Evolutionary conservation across 352 stramenopile species (phyloP), one percentile per base, ranked within the genome.

Genomic region (Peronospora farinosa): DNA sequence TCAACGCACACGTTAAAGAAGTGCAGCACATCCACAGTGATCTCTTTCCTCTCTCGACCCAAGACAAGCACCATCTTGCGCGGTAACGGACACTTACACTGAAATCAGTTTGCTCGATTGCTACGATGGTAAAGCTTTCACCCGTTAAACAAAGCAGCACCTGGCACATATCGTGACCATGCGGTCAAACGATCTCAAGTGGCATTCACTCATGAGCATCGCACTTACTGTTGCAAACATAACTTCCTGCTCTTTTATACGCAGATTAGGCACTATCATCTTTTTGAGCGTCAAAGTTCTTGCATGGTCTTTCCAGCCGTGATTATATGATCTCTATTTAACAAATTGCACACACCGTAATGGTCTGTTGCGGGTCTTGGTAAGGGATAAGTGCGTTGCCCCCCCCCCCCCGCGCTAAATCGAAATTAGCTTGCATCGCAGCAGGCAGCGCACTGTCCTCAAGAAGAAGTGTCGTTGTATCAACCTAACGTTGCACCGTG

Each of bases 11-110:
- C 63, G 56, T 98, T 95, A n/a, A 98, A 87, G 28, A 89, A 69
- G 48, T 97, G 84, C 7, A 99, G 72, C 32, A 98, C 83, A 41
- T 97, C 81, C 10, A 98, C 86, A 0, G 95, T 94, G 16, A 99
- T 96, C 0, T 95, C 96, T 66, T 97, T 88, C 53, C 98, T 97
- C 69, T 99, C 96, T 47, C 95, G 95, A 33, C 96, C 96, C 38
- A 99, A 63, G 7, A 99, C 74, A 17, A 99, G 73, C 41, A 98
- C 86, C 39, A 86, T 89, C 62, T 94, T 95, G 23, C 84, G 65
- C 0, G 88, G 93, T 51, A 98, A 96, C 27, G 63, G 3, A 98
- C 66, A 42, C 82, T 95, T 37, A 86, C 67, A 57, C 88, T 97
- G 15, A 82, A 92, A 21, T 84, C 80, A 13, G 93, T 97, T 63